Evolutionary conservation across 176 grass and related monocot genomes (phyloP).

Genomic region (Cenchrus americanus): DNA sequence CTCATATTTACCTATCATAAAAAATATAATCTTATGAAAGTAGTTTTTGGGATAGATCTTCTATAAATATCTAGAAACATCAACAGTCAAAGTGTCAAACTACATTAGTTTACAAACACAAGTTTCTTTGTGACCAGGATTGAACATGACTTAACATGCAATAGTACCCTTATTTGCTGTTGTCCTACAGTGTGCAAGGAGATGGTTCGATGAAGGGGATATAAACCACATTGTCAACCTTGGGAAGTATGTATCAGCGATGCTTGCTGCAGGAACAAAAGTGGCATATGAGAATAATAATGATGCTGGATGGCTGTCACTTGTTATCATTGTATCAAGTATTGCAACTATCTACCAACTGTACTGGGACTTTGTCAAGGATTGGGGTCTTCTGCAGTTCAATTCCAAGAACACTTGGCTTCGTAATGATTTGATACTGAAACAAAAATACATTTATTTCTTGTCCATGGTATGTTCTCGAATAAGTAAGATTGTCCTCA

Average conservation of each 20-base stretch:
- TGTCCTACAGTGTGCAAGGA: slow-evolving; percentile 80
- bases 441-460: slow-evolving; percentile 88
- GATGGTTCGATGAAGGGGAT: slow-evolving; percentile 98
- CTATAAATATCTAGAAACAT: slow-evolving; percentile 14
- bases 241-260: slow-evolving; percentile 96
- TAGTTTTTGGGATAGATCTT: background rate
- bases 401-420: slow-evolving; percentile 91
- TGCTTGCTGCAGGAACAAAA: slow-evolving; percentile 91
- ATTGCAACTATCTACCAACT: slow-evolving; percentile 89
- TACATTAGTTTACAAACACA: background rate
- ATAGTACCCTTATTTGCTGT: slow-evolving; percentile 13
- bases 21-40: background rate
- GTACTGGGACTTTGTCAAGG: slow-evolving; percentile 99
- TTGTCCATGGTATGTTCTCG: slow-evolving; percentile 80
- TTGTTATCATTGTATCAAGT: slow-evolving; percentile 75
- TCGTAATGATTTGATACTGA: slow-evolving; percentile 85
- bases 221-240: slow-evolving; percentile 87
- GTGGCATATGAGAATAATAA: slow-evolving; percentile 88
- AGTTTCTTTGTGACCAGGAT: background rate
- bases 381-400: slow-evolving; percentile 87
- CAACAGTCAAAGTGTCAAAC: background rate
- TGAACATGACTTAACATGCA: background rate
- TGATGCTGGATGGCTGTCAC: slow-evolving; percentile 64
- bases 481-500: slow-evolving; percentile 24
- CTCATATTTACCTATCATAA: background rate